A percentile compares a stretch with the other conserved stretches of the same genome.
phyloP scores from a whole-genome alignment of 2,329 filamentous ascomycete genomes.

The Aspergillus tamarii region DNA sequence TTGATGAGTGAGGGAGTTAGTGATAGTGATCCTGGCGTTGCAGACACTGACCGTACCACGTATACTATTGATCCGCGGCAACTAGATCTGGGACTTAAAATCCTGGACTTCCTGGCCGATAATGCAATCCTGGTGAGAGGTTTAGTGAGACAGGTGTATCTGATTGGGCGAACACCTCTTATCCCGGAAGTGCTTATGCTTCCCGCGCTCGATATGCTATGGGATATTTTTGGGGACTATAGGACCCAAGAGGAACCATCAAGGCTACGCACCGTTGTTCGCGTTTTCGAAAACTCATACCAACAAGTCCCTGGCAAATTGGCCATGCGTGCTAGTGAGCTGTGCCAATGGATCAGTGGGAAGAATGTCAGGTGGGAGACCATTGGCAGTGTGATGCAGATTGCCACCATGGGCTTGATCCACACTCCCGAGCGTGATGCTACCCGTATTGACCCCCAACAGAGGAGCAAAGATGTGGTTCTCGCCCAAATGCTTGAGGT shows the following conservation, averaged over 20 bases:
- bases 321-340: background rate
- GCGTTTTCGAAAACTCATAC: background rate
- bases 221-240: background rate
- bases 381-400: background rate
- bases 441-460: background rate
- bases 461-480: background rate
- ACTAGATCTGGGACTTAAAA: background rate
- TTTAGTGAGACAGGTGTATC: background rate
- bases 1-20: background rate
- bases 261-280: background rate
- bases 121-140: background rate
- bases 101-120: background rate
- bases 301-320: background rate
- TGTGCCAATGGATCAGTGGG: background rate
- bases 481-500: background rate
- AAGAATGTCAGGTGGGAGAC: background rate
- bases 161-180: background rate
- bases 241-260: background rate
- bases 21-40: background rate
- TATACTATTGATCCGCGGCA: background rate
- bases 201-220: background rate
- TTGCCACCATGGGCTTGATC: background rate
- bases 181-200: constrained; percentile 5
- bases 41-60: background rate
- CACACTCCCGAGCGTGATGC: background rate